Conservation (phyloP, 805 yeast species). For the Kodamaea fukazawae region DNA sequence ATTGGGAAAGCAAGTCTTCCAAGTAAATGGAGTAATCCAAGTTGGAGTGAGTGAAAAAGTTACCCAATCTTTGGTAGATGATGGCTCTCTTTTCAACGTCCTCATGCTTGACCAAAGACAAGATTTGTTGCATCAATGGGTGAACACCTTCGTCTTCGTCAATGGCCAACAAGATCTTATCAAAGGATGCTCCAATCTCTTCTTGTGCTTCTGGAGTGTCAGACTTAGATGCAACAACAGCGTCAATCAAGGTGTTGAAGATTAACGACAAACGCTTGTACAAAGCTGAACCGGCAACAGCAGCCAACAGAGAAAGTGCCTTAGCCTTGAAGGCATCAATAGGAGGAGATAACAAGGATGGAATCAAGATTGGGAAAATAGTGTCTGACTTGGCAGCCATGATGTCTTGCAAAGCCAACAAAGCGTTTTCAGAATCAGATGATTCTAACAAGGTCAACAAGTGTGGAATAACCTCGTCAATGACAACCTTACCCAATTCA, state of each 20-base stretch:
- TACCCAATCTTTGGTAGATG: slow-evolving; percentile 63
- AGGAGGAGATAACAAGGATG: slow-evolving; percentile 78
- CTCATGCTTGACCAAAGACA: slow-evolving; percentile 75
- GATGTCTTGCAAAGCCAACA: slow-evolving; percentile 85
- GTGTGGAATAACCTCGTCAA: slow-evolving; percentile 85
- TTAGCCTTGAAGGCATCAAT: slow-evolving; percentile 81
- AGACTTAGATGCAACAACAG: slow-evolving; percentile 41
- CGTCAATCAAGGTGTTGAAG: slow-evolving; percentile 68
- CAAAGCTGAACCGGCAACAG: slow-evolving; percentile 84
- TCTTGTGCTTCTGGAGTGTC: slow-evolving; percentile 38
- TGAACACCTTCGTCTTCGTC: slow-evolving; percentile 78
- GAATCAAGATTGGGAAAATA: slow-evolving; percentile 90
- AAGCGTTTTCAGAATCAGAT: slow-evolving; percentile 62
- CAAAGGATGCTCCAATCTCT: slow-evolving; percentile 56
- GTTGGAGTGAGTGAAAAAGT: slow-evolving; percentile 62
- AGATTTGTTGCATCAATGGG: slow-evolving; percentile 76
- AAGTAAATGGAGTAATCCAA: slow-evolving; percentile 73
- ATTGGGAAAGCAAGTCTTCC: slow-evolving; percentile 69
- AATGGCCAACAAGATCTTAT: slow-evolving; percentile 68
- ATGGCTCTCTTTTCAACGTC: slow-evolving; percentile 61
- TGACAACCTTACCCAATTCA: slow-evolving; percentile 76
- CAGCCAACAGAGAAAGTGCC: slow-evolving; percentile 82
- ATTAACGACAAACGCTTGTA: slow-evolving; percentile 70
- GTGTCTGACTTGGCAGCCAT: slow-evolving; percentile 88
- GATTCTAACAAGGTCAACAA: slow-evolving; percentile 65